Evolutionary conservation across 371 early-diverging fungal genomes (phyloP).

Genomic region (Rhizopus sp.): DNA sequence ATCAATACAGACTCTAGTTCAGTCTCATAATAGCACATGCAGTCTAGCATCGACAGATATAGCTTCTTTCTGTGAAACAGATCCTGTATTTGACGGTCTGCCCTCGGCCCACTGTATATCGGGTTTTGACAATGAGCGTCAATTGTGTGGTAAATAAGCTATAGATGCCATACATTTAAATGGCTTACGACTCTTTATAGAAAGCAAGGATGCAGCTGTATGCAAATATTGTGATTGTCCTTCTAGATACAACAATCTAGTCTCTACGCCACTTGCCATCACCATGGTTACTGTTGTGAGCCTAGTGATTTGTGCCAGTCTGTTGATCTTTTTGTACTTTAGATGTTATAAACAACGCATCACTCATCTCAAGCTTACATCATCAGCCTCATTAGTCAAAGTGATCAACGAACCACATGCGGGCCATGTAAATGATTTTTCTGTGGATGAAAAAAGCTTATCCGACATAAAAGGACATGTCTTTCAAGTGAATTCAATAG

Average conservation of each 20-base stretch:
- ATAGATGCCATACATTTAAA: not conserved
- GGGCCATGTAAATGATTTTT: conserved; percentile 3
- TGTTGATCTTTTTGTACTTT: no score
- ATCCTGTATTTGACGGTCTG: conserved; percentile 27
- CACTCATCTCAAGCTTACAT: no score
- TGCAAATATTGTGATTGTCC: no score
- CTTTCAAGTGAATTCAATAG: conserved; percentile 22
- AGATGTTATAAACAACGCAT: no score
- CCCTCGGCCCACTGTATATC: conserved; percentile 24
- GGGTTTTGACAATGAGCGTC: conserved; percentile 37
- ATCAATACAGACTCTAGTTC: conserved; percentile 12
- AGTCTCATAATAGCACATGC: conserved; percentile 6
- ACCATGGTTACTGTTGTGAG: no score
- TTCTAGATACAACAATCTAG: no score
- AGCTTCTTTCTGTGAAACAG: conserved; percentile 24
- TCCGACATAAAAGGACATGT: conserved; percentile 20
- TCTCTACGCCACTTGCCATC: no score
- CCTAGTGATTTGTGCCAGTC: no score
- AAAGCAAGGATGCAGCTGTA: not conserved
- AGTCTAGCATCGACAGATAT: not conserved
- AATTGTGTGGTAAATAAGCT: conserved; percentile 34
- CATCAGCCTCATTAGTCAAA: no score
- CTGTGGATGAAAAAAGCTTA: not conserved
- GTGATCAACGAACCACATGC: not conserved
- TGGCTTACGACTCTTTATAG: no score